Conservation (phyloP, 805 yeast genomes). For the Wickerhamomyces queroliae region DNA sequence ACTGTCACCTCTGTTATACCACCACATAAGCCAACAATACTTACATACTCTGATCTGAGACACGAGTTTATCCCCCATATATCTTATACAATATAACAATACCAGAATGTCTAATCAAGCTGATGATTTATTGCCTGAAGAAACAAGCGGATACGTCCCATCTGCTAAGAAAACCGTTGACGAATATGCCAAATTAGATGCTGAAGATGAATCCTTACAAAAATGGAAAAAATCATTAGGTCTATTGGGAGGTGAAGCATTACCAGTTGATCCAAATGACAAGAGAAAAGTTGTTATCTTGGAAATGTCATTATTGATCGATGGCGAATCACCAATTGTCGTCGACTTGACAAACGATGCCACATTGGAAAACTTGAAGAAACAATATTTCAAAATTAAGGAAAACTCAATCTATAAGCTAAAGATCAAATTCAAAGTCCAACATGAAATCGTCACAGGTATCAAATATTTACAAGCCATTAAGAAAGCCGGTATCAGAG, state of each 20-base stretch:
- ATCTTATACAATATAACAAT: not conserved
- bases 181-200: slow-evolving; percentile 79
- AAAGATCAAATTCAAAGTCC: slow-evolving; percentile 73
- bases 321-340: slow-evolving; percentile 64
- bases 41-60: too few species aligned
- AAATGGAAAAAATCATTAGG: slow-evolving; percentile 93
- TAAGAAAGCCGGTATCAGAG: slow-evolving; percentile 82
- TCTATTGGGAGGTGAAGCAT: slow-evolving; percentile 48
- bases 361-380: slow-evolving; percentile 50
- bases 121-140: slow-evolving; percentile 60
- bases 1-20: too few species aligned
- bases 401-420: slow-evolving; percentile 73
- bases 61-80: too few species aligned
- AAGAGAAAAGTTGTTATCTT: slow-evolving; percentile 72
- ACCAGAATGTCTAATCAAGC: slow-evolving; percentile 9
- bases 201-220: slow-evolving; percentile 83
- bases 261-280: slow-evolving; percentile 64
- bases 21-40: too few species aligned
- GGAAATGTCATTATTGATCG: slow-evolving; percentile 66
- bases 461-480: slow-evolving; percentile 79
- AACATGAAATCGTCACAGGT: slow-evolving; percentile 89
- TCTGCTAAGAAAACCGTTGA: slow-evolving; percentile 67
- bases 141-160: slow-evolving; percentile 52
- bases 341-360: slow-evolving; percentile 62
- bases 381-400: slow-evolving; percentile 67